A percentile compares a stretch with the other conserved stretches of the same genome.
These are phyloP conservation scores for Lentinula sp. DNA, from an alignment of 768 basidiomycete genomes.

Conservation along the genomic window DNA sequence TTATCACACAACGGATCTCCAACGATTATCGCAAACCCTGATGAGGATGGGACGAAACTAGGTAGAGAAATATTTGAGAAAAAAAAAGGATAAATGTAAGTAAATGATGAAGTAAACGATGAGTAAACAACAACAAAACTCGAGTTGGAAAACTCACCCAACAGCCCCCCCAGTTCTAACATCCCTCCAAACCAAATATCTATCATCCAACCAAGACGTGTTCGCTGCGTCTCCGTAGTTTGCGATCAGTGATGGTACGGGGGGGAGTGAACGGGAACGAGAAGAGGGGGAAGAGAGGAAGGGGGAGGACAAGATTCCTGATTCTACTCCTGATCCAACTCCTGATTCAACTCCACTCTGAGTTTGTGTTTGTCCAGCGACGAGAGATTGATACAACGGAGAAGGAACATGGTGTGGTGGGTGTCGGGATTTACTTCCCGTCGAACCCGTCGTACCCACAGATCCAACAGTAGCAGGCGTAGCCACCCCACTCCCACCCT, in stretches of 20 bases:
- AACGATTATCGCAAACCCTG: not conserved
- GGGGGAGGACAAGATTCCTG: too few species aligned
- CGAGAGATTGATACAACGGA: not conserved
- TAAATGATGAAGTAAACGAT: too few species aligned
- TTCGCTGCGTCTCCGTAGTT: slow-evolving; percentile 6
- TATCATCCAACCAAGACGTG: slow-evolving; percentile 4
- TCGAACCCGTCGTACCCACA: not conserved
- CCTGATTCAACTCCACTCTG: too few species aligned
- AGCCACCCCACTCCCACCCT: not conserved
- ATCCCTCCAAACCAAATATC: slow-evolving; percentile 1
- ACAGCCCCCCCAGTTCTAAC: not conserved
- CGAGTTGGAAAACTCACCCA: not conserved
- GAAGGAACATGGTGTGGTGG: not conserved
- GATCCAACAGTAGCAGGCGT: not conserved
- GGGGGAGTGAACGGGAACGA: not conserved
- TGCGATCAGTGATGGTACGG: not conserved
- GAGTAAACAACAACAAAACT: too few species aligned
- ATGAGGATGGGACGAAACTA: not conserved
- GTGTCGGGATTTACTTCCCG: not conserved
- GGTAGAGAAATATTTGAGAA: too few species aligned
- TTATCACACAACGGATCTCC: slow-evolving; percentile 2
- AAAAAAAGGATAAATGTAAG: too few species aligned
- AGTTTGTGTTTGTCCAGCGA: not conserved
- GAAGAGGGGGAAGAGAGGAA: too few species aligned
- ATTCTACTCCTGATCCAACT: too few species aligned